A percentile compares a stretch with the other conserved stretches of the same genome.
Evolutionary conservation across 2,329 filamentous ascomycete genomes (phyloP).

Genomic region (Clonostachys sp.): DNA sequence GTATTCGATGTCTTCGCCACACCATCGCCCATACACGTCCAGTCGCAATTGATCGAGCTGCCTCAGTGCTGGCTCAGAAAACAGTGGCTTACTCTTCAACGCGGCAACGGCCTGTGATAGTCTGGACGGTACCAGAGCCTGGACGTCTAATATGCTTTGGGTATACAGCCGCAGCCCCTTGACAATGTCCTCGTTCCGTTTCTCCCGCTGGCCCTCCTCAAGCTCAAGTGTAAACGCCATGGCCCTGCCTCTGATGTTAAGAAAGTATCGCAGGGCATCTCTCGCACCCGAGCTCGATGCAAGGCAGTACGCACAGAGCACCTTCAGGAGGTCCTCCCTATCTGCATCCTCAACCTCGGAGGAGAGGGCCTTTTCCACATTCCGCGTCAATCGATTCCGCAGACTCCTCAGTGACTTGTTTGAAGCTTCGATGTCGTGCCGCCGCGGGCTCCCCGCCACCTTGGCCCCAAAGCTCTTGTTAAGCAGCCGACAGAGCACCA

Average conservation of each 20-base stretch:
- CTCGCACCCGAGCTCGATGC: slow-evolving; percentile 74
- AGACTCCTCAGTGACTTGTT: slow-evolving; percentile 60
- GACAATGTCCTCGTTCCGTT: slow-evolving; percentile 46
- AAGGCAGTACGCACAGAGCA: slow-evolving; percentile 77
- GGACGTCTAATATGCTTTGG: slow-evolving; percentile 71
- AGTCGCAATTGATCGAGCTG: slow-evolving; percentile 67
- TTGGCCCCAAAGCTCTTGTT: slow-evolving; percentile 65
- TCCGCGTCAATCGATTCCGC: slow-evolving; percentile 58
- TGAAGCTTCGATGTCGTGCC: slow-evolving; percentile 48
- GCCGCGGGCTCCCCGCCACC: slow-evolving; percentile 21
- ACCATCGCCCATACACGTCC: slow-evolving; percentile 75
- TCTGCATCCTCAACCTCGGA: slow-evolving; percentile 41
- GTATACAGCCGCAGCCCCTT: slow-evolving; percentile 69
- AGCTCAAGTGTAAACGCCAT: slow-evolving; percentile 58
- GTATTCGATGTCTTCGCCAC: slow-evolving; percentile 74
- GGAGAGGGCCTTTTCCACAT: slow-evolving; percentile 66
- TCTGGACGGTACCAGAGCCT: slow-evolving; percentile 67
- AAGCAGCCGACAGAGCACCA: slow-evolving; percentile 72
- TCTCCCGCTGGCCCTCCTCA: slow-evolving; percentile 33
- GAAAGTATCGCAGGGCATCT: slow-evolving; percentile 75
- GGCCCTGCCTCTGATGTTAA: slow-evolving; percentile 66
- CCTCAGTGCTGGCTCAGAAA: slow-evolving; percentile 66
- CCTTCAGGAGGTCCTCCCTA: slow-evolving; percentile 58
- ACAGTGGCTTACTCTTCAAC: slow-evolving; percentile 65
- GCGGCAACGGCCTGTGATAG: slow-evolving; percentile 64